Conservation (phyloP, 257 asterid species). For the Rubia yunnanensis region DNA sequence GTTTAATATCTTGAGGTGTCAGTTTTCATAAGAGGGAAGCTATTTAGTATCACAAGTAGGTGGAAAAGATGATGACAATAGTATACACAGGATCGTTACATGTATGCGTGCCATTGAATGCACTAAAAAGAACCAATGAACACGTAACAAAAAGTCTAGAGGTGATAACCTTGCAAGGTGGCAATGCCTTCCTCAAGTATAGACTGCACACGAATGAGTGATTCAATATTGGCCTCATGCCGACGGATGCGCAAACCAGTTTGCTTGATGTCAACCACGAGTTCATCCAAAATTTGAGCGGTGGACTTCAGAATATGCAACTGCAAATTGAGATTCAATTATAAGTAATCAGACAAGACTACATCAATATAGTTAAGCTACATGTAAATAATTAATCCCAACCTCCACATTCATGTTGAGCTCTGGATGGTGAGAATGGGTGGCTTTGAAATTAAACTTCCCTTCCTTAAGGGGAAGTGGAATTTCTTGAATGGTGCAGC, state of each 20-base stretch:
- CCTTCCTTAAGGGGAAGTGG: background rate
- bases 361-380: background rate
- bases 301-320: slow-evolving; percentile 26
- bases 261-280: background rate
- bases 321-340: slow-evolving; percentile 18
- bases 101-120: too few relatives aligned
- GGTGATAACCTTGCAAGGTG: slow-evolving; percentile 37
- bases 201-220: slow-evolving; percentile 1
- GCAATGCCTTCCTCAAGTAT: slow-evolving; percentile 16
- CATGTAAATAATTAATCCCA: background rate
- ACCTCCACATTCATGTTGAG: slow-evolving; percentile 47
- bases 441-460: background rate
- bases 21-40: too few relatives aligned
- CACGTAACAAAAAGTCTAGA: background rate
- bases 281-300: background rate
- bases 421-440: slow-evolving; percentile 50
- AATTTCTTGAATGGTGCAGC: background rate
- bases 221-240: slow-evolving; percentile 14
- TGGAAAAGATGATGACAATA: too few relatives aligned
- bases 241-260: slow-evolving; percentile 4
- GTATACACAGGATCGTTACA: too few relatives aligned
- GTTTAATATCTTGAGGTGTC: too few relatives aligned
- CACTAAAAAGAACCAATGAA: too few relatives aligned
- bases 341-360: background rate
- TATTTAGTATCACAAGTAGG: too few relatives aligned